Evolutionary conservation across 768 basidiomycete genomes (phyloP).

Genomic region (Suillus occidentalis): DNA sequence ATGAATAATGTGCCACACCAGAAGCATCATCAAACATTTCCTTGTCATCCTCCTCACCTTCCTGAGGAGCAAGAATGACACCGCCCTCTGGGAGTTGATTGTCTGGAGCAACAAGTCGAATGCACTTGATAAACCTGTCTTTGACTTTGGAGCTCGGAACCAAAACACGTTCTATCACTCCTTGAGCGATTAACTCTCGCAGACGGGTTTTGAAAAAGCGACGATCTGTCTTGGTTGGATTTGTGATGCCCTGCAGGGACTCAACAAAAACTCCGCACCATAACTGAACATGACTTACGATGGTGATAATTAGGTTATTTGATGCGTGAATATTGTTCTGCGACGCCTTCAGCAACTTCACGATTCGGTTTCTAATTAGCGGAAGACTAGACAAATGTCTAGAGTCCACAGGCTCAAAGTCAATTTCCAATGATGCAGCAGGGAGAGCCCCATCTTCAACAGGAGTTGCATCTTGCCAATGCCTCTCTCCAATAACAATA

Average conservation of each 20-base stretch:
- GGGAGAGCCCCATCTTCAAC: constrained; percentile 23
- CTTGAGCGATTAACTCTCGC: constrained; percentile 69
- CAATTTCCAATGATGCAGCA: constrained; percentile 31
- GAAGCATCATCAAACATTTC: constrained; percentile 31
- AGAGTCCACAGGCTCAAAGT: constrained; percentile 74
- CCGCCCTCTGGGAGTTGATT: constrained; percentile 35
- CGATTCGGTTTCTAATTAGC: constrained; percentile 67
- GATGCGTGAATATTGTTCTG: constrained; percentile 71
- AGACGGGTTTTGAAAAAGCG: constrained; percentile 79
- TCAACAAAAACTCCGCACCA: neutral
- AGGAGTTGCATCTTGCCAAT: constrained; percentile 8
- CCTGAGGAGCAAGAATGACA: constrained; percentile 31
- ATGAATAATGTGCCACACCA: constrained; percentile 27
- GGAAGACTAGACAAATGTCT: constrained; percentile 76
- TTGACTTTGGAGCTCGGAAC: constrained; percentile 60
- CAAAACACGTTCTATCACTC: constrained; percentile 71
- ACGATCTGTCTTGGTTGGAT: constrained; percentile 76
- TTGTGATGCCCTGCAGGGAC: constrained; percentile 63
- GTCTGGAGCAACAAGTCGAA: constrained; percentile 58
- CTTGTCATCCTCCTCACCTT: constrained; percentile 44
- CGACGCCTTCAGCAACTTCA: constrained; percentile 70
- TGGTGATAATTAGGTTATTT: constrained; percentile 71
- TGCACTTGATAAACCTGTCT: constrained; percentile 55
- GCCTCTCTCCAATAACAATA: constrained; percentile 13
- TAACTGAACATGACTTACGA: constrained; percentile 48